Conservation (phyloP, 305 asterid genomes). For the Petunia hybrid region DNA sequence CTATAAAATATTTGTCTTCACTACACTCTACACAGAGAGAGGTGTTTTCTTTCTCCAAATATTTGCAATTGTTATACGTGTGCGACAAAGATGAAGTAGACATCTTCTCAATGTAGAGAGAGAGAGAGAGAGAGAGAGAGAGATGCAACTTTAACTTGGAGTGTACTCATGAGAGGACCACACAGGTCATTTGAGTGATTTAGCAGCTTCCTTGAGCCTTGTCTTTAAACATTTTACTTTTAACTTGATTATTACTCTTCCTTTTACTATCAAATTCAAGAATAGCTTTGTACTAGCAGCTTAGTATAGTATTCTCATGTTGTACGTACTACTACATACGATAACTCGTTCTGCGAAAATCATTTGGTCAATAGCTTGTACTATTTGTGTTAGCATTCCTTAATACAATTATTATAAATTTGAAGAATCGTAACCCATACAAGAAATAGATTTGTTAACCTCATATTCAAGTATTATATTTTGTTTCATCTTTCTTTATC, state of each 20-base stretch:
- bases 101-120: slow-evolving; percentile 46
- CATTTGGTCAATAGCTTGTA: background rate
- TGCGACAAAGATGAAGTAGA: slow-evolving; percentile 70
- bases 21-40: background rate
- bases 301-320: background rate
- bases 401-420: background rate
- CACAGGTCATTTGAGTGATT: slow-evolving; percentile 32
- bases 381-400: background rate
- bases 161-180: slow-evolving; percentile 50
- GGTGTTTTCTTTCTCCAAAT: slow-evolving; percentile 47
- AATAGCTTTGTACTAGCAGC: background rate
- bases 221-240: background rate
- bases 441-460: slow-evolving; percentile 22
- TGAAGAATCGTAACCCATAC: background rate
- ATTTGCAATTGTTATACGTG: slow-evolving; percentile 46
- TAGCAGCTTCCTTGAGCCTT: slow-evolving; percentile 21
- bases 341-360: too few species aligned
- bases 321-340: background rate
- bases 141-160: slow-evolving; percentile 47
- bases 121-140: slow-evolving; percentile 13
- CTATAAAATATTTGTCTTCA: slow-evolving; percentile 11
- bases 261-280: too few species aligned
- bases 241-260: background rate
- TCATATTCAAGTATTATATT: background rate
- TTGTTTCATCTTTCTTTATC: background rate